Percentiles rank a stretch among this genome's conserved stretches.
phyloP scores from a whole-genome alignment of 1,284 basidiomycete genomes.

The Trichosporon sp. region DNA sequence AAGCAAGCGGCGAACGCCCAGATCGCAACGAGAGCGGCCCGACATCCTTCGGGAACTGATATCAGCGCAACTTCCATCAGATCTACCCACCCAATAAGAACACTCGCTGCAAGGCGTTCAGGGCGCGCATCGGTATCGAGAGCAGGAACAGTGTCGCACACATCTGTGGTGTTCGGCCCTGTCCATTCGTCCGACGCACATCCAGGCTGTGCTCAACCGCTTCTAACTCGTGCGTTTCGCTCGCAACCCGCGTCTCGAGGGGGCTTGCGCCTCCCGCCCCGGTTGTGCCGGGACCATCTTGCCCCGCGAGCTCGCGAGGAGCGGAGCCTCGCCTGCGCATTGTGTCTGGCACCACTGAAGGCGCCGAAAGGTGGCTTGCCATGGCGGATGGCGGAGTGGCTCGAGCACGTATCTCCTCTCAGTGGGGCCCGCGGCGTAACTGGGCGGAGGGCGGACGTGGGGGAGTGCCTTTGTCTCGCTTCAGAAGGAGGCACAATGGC shows the following conservation, averaged over 20 bases:
- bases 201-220: background rate
- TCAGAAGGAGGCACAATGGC: background rate
- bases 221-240: background rate
- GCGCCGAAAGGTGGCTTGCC: background rate
- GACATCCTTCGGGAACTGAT: background rate
- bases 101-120: background rate
- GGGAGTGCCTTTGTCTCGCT: background rate
- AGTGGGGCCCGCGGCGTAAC: background rate
- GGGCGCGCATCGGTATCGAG: background rate
- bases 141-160: background rate
- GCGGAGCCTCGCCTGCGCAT: background rate
- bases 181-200: background rate
- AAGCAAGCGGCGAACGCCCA: slow-evolving; percentile 1
- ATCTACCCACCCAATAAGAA: background rate
- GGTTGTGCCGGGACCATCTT: background rate
- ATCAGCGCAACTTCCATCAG: background rate
- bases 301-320: background rate
- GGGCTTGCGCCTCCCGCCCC: background rate
- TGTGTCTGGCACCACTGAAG: background rate
- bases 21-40: background rate
- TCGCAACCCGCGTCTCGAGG: background rate
- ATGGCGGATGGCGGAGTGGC: background rate
- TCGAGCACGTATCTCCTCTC: background rate
- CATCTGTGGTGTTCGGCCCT: background rate
- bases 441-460: background rate